phyloP scores from a whole-genome alignment of 2,329 filamentous ascomycete species.

The Fusarium redolens region DNA sequence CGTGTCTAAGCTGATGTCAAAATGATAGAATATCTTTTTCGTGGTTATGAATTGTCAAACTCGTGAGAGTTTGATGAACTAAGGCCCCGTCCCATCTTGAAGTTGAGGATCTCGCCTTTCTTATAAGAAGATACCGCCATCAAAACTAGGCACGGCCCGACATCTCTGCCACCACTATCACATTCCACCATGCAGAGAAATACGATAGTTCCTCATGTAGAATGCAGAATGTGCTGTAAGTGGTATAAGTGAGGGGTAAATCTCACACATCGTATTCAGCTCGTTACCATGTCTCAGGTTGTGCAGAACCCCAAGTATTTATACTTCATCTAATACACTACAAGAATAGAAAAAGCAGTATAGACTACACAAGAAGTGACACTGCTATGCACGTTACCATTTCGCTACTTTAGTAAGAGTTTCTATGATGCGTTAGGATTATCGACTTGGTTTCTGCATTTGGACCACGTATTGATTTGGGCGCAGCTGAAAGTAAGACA shows the following conservation, averaged over 20 bases:
- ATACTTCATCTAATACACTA: fast-evolving
- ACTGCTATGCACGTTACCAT: background rate
- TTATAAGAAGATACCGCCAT: background rate
- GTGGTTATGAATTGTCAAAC: too few relatives aligned
- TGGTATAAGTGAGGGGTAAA: conserved; percentile 1
- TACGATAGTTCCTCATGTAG: background rate
- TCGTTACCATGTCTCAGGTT: background rate
- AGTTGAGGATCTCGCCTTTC: background rate
- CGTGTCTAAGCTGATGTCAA: background rate
- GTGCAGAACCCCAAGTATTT: background rate
- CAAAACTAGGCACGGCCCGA: background rate
- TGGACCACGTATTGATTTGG: background rate
- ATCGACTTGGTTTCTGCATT: background rate
- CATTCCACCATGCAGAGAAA: background rate
- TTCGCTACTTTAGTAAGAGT: background rate
- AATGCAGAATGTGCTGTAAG: background rate
- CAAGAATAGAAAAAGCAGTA: fast-evolving
- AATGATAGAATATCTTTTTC: too few relatives aligned
- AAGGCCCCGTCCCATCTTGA: too few relatives aligned
- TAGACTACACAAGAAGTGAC: background rate
- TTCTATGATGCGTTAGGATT: background rate
- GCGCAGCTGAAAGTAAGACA: background rate
- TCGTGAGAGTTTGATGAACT: too few relatives aligned
- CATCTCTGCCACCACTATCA: background rate
- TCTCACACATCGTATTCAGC: background rate